Evolutionary conservation across 2,329 filamentous ascomycete species (phyloP), one percentile per base, ranked within the genome.

Genomic region (Ciborinia camelliae): DNA sequence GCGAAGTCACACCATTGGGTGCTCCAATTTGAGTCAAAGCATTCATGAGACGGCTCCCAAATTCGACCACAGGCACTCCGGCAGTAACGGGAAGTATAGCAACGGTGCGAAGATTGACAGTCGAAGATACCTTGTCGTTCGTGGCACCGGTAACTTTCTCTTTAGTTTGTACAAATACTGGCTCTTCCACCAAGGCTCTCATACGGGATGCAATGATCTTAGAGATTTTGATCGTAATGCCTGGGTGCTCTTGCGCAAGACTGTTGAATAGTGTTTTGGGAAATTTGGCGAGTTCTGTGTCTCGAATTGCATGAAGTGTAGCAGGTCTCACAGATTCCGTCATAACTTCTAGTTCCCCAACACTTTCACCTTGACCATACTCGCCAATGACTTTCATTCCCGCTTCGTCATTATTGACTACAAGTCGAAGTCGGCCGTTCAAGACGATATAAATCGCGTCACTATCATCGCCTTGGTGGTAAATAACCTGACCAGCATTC

Each of bases 381-480:
- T 99, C 96, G 15, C 92, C 94, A 59, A 92, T 85, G 15, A 96
- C 92, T 53, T 88, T 90, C 79, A 97, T 89, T 3, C 89, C 90
- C 0, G 92, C 92, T 68, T 91, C 89, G 54, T 90, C 86, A 18
- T 86, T 86, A 71, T 97, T 93, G 66, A 92, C 84, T 0, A 99
- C 90, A 0, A 94, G 85, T 63, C 96, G 85, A 23, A 99, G 78
- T 20, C 95, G 90, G 12, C 95, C 95, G 71, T 99, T 99, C 20
- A 99, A 83, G 1, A 99, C 95, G 67, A 99, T 93, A 73, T 98
- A 99, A 48, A 99, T 99, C 1, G 96, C 94, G 76, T 99, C 95
- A 72, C 95, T 99, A 70, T 98, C 95, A 70, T 99, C 93, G 2
- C 88, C 88, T 76, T 96, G 90, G 70, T 96, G 91, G 75, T 96